These are phyloP conservation scores for Mycena pura DNA, from an alignment of 768 basidiomycete species.

Conservation along the genomic window DNA sequence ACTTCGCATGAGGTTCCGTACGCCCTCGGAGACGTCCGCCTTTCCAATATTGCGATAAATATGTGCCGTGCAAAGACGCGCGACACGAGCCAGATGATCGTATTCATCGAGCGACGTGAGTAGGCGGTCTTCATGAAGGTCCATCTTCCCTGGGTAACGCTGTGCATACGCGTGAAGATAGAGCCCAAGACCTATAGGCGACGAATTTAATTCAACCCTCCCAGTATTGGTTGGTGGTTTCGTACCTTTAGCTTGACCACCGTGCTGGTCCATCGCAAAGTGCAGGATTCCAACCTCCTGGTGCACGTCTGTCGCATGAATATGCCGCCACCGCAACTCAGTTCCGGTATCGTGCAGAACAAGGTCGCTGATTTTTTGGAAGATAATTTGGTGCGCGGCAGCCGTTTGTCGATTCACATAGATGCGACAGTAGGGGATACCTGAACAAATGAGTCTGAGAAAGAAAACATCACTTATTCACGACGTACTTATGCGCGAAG, in stretches of 20 bases:
- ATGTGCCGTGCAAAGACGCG: constrained; percentile 32
- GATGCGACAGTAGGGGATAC: constrained; percentile 4
- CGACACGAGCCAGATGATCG: constrained; percentile 31
- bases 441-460: neutral
- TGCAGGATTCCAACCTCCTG: constrained; percentile 7
- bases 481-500: constrained; percentile 2
- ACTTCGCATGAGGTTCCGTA: constrained; percentile 31
- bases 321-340: constrained; percentile 17
- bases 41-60: constrained; percentile 32
- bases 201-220: neutral
- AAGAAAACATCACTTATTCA: neutral
- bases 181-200: constrained; percentile 31
- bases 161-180: constrained; percentile 27
- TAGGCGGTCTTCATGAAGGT: constrained; percentile 33
- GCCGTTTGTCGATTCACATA: constrained; percentile 22
- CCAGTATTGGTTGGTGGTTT: constrained; percentile 12
- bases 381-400: neutral
- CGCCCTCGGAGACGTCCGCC: constrained; percentile 11
- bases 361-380: constrained; percentile 4
- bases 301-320: constrained; percentile 2
- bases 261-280: constrained; percentile 13
- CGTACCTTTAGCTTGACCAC: constrained; percentile 22
- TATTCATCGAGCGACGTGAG: constrained; percentile 25
- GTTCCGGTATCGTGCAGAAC: constrained; percentile 16
- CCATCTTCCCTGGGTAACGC: constrained; percentile 2